Percentiles rank a stretch among this genome's conserved stretches.
These are phyloP conservation scores for Bathelium albidoporum DNA, from an alignment of 495 filamentous ascomycete species.

Conservation along the genomic window DNA sequence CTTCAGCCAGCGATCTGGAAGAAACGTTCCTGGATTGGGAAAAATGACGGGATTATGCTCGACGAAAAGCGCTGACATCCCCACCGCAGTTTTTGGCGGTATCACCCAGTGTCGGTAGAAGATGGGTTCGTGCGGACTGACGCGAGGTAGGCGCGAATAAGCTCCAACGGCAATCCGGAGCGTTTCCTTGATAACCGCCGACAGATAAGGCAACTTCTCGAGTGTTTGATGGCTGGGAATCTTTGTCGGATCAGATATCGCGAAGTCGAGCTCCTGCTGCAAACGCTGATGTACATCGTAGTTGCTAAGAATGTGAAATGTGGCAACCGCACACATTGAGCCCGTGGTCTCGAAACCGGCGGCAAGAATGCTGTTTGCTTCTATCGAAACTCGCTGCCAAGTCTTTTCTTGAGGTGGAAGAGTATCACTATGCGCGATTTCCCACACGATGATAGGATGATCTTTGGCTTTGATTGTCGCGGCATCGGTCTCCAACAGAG, in stretches of 20 bases:
- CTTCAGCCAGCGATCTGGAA: slow-evolving; percentile 16
- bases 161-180: slow-evolving; percentile 31
- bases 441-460: slow-evolving; percentile 15
- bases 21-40: slow-evolving; percentile 9
- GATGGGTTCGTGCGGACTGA: slow-evolving; percentile 18
- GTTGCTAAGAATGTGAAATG: slow-evolving; percentile 25
- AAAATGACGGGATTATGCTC: slow-evolving; percentile 8
- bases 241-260: slow-evolving; percentile 13
- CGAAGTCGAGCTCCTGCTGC: slow-evolving; percentile 21
- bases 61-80: slow-evolving; percentile 26
- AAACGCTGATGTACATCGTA: slow-evolving; percentile 16
- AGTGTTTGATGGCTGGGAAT: slow-evolving; percentile 14
- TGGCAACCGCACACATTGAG: slow-evolving; percentile 7
- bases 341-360: slow-evolving; percentile 22
- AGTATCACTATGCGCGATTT: slow-evolving; percentile 11
- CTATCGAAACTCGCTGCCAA: slow-evolving; percentile 27
- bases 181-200: slow-evolving; percentile 36
- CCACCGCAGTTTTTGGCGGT: slow-evolving; percentile 31
- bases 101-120: slow-evolving; percentile 18
- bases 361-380: slow-evolving; percentile 13
- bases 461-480: neutral
- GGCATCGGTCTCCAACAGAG: slow-evolving; percentile 3
- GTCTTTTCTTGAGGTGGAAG: slow-evolving; percentile 14
- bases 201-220: slow-evolving; percentile 32
- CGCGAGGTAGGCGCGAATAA: slow-evolving; percentile 22